A percentile compares a stretch with the other conserved stretches of the same genome.
These are phyloP conservation scores for Solanum corneliomulleri DNA, from an alignment of 257 asterid species.

Conservation along the genomic window DNA sequence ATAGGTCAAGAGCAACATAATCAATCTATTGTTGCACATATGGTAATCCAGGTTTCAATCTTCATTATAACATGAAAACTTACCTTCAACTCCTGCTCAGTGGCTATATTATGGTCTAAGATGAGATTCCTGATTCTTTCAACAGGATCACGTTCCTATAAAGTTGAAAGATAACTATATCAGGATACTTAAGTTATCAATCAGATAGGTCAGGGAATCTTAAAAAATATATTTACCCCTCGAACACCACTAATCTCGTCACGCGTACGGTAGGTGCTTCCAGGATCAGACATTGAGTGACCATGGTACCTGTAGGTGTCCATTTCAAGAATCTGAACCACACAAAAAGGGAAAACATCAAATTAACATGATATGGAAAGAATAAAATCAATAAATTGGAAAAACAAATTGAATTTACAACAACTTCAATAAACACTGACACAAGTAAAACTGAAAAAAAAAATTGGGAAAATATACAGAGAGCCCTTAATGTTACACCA, in stretches of 20 bases:
- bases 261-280: conserved; percentile 96
- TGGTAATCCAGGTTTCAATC: not conserved
- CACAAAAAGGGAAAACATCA: conserved; percentile 1
- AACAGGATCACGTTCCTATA: conserved; percentile 91
- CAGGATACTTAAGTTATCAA: not conserved
- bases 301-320: conserved; percentile 98
- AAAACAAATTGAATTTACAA: not conserved
- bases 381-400: not conserved
- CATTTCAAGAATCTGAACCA: conserved; percentile 91
- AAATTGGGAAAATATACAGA: not conserved
- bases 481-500: not conserved
- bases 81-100: conserved; percentile 89
- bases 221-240: conserved; percentile 41
- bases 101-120: conserved; percentile 63
- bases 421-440: not conserved
- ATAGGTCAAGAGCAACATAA: not conserved
- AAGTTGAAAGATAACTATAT: not conserved
- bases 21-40: conserved; percentile 17
- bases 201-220: not conserved
- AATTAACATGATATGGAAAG: not conserved
- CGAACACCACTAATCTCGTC: conserved; percentile 84
- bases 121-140: conserved; percentile 85
- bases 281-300: conserved; percentile 98
- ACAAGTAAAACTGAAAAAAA: not conserved
- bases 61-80: not conserved